Conservation (phyloP, 2,329 filamentous ascomycete species). For the Bertia moriformis region DNA sequence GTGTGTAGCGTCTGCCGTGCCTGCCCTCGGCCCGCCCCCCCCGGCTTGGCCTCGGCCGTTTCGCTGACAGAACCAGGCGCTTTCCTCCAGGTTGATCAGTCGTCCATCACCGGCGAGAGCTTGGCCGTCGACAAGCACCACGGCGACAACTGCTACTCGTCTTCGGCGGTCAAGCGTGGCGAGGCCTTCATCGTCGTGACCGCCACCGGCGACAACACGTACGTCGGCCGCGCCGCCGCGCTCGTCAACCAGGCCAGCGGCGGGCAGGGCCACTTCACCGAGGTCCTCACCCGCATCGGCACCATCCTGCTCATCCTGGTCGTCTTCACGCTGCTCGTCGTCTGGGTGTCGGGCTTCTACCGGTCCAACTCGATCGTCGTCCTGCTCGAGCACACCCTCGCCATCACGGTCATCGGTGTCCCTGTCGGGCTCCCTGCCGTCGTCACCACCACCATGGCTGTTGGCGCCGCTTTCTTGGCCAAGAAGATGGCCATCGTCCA, state of each 20-base stretch:
- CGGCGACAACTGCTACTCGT: constrained; percentile 68
- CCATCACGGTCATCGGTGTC: constrained; percentile 82
- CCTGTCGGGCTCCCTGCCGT: constrained; percentile 86
- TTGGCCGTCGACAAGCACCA: constrained; percentile 80
- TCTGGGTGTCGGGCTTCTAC: constrained; percentile 82
- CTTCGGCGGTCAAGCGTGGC: constrained; percentile 80
- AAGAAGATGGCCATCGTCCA: constrained; percentile 90
- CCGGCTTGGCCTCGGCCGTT: not conserved
- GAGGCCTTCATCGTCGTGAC: constrained; percentile 67
- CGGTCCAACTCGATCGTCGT: constrained; percentile 65
- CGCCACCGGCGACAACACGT: constrained; percentile 76
- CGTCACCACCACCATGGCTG: constrained; percentile 88
- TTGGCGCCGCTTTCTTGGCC: constrained; percentile 78
- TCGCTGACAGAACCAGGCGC: not conserved
- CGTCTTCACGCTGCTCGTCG: constrained; percentile 63
- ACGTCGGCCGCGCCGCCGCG: constrained; percentile 76
- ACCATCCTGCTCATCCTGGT: constrained; percentile 68
- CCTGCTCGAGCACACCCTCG: constrained; percentile 73
- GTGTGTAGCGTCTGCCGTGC: constrained; percentile 56
- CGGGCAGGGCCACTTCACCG: constrained; percentile 70
- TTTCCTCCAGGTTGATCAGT: constrained; percentile 55
- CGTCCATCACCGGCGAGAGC: constrained; percentile 80
- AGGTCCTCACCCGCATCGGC: constrained; percentile 78
- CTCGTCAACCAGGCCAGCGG: constrained; percentile 65
- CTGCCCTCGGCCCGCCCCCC: no score